Base-by-base conservation (phyloP, 148 eudicot species). In the Rhododendron ovatum region DNA sequence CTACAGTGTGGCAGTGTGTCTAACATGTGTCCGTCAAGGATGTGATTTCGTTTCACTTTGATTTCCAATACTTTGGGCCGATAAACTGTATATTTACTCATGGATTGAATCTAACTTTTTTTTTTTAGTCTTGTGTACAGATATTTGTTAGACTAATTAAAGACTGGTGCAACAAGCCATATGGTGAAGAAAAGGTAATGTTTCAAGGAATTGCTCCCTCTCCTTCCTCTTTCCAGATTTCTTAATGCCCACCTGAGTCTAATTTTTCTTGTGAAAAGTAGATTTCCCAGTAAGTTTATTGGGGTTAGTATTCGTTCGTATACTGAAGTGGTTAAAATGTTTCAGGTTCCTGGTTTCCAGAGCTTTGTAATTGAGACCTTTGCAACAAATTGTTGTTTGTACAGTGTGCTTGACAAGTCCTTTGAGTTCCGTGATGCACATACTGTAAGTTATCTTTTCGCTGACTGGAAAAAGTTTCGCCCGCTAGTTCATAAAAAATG, bases 361-460 rank as follows among this genome's bases (percentile, higher is more conserved):
- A 92, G 87, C 80, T 97, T 94, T 87, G 88, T 97, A 83, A 89
- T 93, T 65, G 94, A 95, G 90, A 83, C 87, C 74, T 97, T 97
- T 88, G 98, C 98, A 74, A 87, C 86, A 35, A 91, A 93, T 79
- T 97, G 99, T 88, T 97, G 99, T 89, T 87, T 97, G 84, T 90
- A 94, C 92, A 97, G 98, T 84, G 98, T 97, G 87, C 93, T 97
- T 84, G 98, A 97, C 91, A 93, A 94, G 86, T 94, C 99, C 84
- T 97, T 97, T 84, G 98, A 97, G 90, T 90, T 97, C 84, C 92
- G 91, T 33, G 98, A 97, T 91, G 98, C 98, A 83, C 94, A 93
- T 90, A 90, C 98, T 82, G 99, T 97, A 90, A 97, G 99, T 95
- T 83, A 5, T 45, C 17, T 47, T 47, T 30, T 50, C 33, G 11